These are phyloP conservation scores for Orbilia blumenaviensis DNA, from an alignment of 2,329 filamentous ascomycete genomes.

Conservation along the genomic window DNA sequence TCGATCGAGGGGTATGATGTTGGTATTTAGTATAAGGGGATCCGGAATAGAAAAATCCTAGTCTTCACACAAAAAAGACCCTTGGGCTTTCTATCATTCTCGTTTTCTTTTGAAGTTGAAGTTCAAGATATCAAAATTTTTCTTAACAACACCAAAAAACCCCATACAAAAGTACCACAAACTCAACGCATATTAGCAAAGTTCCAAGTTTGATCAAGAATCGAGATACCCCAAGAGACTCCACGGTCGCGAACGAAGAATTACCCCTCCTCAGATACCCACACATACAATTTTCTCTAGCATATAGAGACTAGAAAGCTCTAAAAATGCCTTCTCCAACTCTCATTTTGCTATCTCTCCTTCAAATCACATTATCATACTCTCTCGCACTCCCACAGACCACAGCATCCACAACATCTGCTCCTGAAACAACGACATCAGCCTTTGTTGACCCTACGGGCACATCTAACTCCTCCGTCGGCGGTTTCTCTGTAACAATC, in stretches of 20 bases:
- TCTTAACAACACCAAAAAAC: conserved; percentile 11
- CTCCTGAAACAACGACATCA: conserved; percentile 16
- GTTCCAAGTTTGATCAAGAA: too few relatives aligned
- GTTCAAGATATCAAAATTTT: neutral
- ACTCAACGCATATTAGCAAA: conserved; percentile 41
- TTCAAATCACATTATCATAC: conserved; percentile 39
- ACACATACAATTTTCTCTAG: neutral
- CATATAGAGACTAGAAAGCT: neutral
- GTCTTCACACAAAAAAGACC: neutral
- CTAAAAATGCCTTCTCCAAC: conserved; percentile 25
- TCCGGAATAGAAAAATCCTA: conserved; percentile 33
- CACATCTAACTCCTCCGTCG: conserved; percentile 23
- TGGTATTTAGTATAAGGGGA: conserved; percentile 39
- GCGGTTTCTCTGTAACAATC: conserved; percentile 25
- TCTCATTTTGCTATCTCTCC: conserved; percentile 31
- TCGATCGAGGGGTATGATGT: conserved; percentile 3
- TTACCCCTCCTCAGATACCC: neutral
- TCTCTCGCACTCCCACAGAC: conserved; percentile 39
- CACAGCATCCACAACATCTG: conserved; percentile 16
- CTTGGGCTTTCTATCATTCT: conserved; percentile 4
- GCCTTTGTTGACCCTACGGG: conserved; percentile 19
- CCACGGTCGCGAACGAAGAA: too few relatives aligned
- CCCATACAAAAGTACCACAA: conserved; percentile 28
- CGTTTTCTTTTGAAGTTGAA: conserved; percentile 11
- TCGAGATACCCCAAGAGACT: too few relatives aligned